Evolutionary conservation across 2,329 filamentous ascomycete species (phyloP).

Genomic region (Penicillium decumbens): DNA sequence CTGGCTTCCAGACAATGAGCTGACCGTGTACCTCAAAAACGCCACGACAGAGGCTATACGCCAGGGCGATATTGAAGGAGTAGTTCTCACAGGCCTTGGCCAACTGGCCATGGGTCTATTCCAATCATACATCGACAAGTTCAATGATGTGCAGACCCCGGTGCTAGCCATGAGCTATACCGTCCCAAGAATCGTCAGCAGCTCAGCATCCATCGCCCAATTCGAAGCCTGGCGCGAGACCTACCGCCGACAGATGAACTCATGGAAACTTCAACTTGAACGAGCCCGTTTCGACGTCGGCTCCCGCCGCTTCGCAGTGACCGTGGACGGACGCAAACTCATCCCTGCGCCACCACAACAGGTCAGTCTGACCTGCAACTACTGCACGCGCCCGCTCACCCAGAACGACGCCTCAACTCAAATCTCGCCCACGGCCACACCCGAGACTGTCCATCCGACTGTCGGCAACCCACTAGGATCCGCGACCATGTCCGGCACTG

Average conservation of each 20-base stretch:
- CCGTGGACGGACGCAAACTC: conserved; percentile 47
- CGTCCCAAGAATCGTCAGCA: conserved; percentile 55
- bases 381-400: conserved; percentile 56
- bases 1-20: conserved; percentile 45
- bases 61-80: conserved; percentile 57
- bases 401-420: conserved; percentile 39
- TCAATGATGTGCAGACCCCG: conserved; percentile 59
- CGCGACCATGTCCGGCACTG: conserved; percentile 45
- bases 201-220: conserved; percentile 48
- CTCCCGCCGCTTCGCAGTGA: conserved; percentile 51
- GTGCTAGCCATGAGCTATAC: conserved; percentile 57
- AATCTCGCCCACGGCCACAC: conserved; percentile 22
- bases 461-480: conserved; percentile 35
- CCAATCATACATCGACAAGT: conserved; percentile 56
- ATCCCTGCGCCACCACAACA: conserved; percentile 50
- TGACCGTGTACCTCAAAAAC: conserved; percentile 52
- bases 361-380: conserved; percentile 56
- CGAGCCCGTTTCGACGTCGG: conserved; percentile 57
- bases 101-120: conserved; percentile 57
- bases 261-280: conserved; percentile 57
- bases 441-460: conserved; percentile 35
- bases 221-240: conserved; percentile 59
- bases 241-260: conserved; percentile 58
- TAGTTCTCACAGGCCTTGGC: conserved; percentile 58
- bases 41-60: conserved; percentile 49